Evolutionary conservation across 139 green algal genomes (phyloP), one percentile per base, ranked within the genome.

Genomic region (Chlorella sorokiniana): DNA sequence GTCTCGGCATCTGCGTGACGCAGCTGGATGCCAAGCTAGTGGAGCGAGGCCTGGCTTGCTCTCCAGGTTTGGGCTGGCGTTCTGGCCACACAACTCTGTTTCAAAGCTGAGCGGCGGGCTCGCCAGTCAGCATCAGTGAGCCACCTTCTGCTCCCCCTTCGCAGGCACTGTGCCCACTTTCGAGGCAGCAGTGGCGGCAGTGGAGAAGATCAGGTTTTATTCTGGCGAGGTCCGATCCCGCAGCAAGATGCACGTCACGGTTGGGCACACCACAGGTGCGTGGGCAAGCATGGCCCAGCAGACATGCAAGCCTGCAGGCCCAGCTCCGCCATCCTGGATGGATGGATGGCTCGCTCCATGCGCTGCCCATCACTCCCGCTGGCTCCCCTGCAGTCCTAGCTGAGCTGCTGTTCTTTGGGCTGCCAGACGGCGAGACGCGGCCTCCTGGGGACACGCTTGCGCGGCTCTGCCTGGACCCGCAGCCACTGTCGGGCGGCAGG

Each of bases 1-100:
- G 96, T 0, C 88, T 94, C 22, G 96, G 93, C 20, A 86, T 99
- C 3, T 98, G 95, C 74, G 91, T 99, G 11, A 94, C 95, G 0
- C 88, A 97, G 79, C 91, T 99, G 41, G 93, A 98, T 83, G 38
- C 95, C 2, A 86, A 81, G 27, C 52, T 89, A 1, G 51, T 99
- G 16, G 96, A 99, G 85, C 80, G 96, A 3, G 94, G 93, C 4
- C 51, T 98, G 27, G 90, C 91, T n/a, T 89, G 85, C 40, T 71
- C 87, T 0, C 94, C 95, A 6, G 78, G 78, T 77, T 22, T 11
- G 63, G 31, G 63, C 11, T 14, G 29, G n/a, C 63, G 29, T 42
- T 42, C 9, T 16, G 25, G 22, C 59, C 59, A 7, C 59, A 65
- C 20, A 10, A 11, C 25, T 16, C 59, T 65, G 22, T 65, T 7